Evolutionary conservation across 2,329 filamentous ascomycete genomes (phyloP).

Genomic region (Talaromyces sp.): DNA sequence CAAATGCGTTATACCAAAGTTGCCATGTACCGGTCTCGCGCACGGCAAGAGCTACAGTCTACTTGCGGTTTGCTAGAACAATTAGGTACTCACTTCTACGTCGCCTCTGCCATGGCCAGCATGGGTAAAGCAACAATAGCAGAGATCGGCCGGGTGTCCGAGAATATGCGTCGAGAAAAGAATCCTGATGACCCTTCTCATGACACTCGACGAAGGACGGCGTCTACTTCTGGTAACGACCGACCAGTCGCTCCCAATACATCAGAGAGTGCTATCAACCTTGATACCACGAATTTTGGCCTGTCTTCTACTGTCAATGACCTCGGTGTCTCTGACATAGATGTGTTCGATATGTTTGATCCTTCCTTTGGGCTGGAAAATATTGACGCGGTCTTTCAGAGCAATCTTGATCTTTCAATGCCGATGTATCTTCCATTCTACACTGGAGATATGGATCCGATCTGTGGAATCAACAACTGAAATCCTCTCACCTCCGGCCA

Average conservation of each 20-base stretch:
- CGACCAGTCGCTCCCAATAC: neutral
- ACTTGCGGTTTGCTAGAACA: constrained; percentile 1
- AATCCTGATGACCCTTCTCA: neutral
- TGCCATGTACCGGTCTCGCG: constrained; percentile 49
- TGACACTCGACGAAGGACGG: neutral
- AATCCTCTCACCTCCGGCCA: neutral
- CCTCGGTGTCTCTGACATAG: neutral
- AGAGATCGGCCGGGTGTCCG: constrained; percentile 4
- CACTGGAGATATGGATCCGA: neutral
- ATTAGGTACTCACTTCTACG: constrained; percentile 1
- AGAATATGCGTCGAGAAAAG: neutral
- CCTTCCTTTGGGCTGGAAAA: constrained; percentile 2
- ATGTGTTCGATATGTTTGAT: constrained; percentile 9
- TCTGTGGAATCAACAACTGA: too few relatives aligned
- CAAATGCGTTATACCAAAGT: constrained; percentile 60
- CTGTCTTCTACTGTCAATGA: neutral
- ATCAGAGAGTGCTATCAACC: neutral
- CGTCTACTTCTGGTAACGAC: neutral
- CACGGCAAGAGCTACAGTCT: neutral
- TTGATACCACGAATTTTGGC: neutral
- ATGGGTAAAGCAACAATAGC: constrained; percentile 5
- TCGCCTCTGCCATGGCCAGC: neutral
- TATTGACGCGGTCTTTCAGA: constrained; percentile 7
- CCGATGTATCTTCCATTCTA: neutral
- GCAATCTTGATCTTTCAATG: constrained; percentile 4